These are phyloP conservation scores for Blastobotrys illinoisensis DNA, from an alignment of 1,139 yeast species.

Conservation along the genomic window DNA sequence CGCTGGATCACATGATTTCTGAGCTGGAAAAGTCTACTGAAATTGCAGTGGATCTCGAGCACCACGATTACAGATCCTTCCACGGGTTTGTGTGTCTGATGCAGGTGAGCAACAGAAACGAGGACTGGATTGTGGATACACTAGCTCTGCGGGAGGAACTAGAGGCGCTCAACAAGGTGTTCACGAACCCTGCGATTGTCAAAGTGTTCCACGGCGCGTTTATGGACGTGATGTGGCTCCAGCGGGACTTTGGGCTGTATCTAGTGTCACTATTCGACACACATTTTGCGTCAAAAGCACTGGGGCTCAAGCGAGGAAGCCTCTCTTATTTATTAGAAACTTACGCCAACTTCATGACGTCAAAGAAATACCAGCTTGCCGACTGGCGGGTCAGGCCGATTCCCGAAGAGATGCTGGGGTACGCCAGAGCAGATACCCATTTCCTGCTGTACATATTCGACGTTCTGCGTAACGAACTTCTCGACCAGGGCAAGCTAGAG, in stretches of 20 bases:
- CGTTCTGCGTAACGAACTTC: slow-evolving; percentile 58
- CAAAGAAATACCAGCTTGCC: slow-evolving; percentile 91
- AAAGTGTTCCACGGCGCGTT: slow-evolving; percentile 95
- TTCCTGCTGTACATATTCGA: slow-evolving; percentile 78
- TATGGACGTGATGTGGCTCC: slow-evolving; percentile 97
- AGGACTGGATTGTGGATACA: slow-evolving; percentile 82
- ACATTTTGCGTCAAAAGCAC: slow-evolving; percentile 74
- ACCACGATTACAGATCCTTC: slow-evolving; percentile 87
- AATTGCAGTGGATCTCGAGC: slow-evolving; percentile 95
- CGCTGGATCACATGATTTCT: slow-evolving; percentile 49
- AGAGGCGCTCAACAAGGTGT: slow-evolving; percentile 59
- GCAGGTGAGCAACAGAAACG: slow-evolving; percentile 83
- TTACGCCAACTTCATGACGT: slow-evolving; percentile 78
- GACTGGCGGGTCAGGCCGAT: slow-evolving; percentile 96
- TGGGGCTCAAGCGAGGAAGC: slow-evolving; percentile 77
- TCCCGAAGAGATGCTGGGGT: slow-evolving; percentile 66
- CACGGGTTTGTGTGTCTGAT: slow-evolving; percentile 87
- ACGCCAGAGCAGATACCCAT: slow-evolving; percentile 96
- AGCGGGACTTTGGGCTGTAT: slow-evolving; percentile 89
- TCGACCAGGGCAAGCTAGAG: slow-evolving; percentile 47
- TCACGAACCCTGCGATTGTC: slow-evolving; percentile 71
- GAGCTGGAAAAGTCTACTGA: slow-evolving; percentile 49
- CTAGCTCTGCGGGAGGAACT: slow-evolving; percentile 69
- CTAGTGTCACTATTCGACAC: slow-evolving; percentile 90
- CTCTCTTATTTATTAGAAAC: slow-evolving; percentile 78